Base-by-base conservation (phyloP, 1,284 basidiomycete species). In the Afroboletus lepidellus region DNA sequence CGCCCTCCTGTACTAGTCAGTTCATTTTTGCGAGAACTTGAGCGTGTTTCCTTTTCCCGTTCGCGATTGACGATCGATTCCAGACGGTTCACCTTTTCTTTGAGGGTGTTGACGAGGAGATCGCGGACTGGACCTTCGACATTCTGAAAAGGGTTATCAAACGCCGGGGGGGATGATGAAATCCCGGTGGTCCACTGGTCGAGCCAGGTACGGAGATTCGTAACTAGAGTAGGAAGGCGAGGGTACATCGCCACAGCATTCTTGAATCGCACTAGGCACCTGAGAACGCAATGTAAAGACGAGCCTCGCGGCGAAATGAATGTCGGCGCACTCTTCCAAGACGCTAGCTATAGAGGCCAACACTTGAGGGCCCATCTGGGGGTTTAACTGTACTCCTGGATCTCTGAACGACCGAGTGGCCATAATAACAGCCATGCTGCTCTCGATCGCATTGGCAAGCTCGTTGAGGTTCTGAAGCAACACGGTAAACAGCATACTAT, bases 181-280 rank as follows among this genome's bases (percentile, higher is more conserved):
- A 82, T 64, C 1, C 70, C 74, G 3, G 62, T 51, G 3, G 68
- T 62, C 83, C 84, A 88, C 7, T 61, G 53, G 13, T 72, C 66
- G 24, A 79, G 74, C 76, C 77, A 83, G 3, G 54, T 41, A 5
- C 60, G 61, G 25, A 86, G 67, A n/a, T 71, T 66, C 9, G 64
- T 58, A 2, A 81, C 74, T 16, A 83, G 63, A 0, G 58, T 47
- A 2, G 60, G 62, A 2, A 86, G 59, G n/a, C 69, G 59, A 0
- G 80, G 78, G 50, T 84, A 72, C n/a, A 64, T 72, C 0, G 71
- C 70, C 1, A 77, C 63, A 0, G 76, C 77, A 25, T 79, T 76
- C 61, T 84, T 85, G 70, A 84, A 86, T 1, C 83, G 80, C 0
- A 75, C 75, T 18, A 86, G 60, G 47, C 77, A 83, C 57, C 85